phyloP scores from a whole-genome alignment of 2,329 filamentous ascomycete genomes.

The Aspergillus fructus region DNA sequence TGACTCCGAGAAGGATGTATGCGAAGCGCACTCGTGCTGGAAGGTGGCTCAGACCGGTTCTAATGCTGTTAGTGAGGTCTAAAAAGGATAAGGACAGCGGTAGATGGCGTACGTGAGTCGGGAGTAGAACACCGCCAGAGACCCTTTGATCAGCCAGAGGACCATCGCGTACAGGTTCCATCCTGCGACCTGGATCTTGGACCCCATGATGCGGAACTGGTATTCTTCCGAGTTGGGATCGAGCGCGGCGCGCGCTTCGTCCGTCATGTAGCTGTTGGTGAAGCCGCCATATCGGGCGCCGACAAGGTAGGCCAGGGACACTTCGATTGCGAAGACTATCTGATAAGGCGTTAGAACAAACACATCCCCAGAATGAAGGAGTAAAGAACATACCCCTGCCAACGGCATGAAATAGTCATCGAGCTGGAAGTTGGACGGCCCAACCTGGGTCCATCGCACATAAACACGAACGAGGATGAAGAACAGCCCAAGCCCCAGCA shows the following conservation, averaged over 20 bases:
- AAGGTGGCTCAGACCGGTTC: conserved; percentile 40
- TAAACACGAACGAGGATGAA: conserved; percentile 52
- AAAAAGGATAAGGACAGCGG: too few relatives aligned
- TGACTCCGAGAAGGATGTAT: conserved; percentile 48
- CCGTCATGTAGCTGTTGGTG: conserved; percentile 58
- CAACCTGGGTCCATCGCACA: conserved; percentile 46
- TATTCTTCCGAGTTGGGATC: conserved; percentile 47
- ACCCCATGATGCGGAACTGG: conserved; percentile 48
- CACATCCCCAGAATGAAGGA: neutral
- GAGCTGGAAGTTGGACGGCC: conserved; percentile 47
- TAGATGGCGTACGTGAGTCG: conserved; percentile 45
- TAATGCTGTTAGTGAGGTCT: conserved; percentile 14
- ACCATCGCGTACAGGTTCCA: conserved; percentile 56
- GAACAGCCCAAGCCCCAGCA: conserved; percentile 50
- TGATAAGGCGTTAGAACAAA: conserved; percentile 20
- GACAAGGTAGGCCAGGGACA: conserved; percentile 49
- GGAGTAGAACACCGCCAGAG: conserved; percentile 56
- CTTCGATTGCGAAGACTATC: conserved; percentile 51
- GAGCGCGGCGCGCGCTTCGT: conserved; percentile 48
- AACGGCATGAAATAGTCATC: conserved; percentile 60
- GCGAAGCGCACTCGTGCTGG: conserved; percentile 49
- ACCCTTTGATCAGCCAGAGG: conserved; percentile 53
- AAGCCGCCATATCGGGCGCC: conserved; percentile 49
- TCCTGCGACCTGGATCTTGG: conserved; percentile 52
- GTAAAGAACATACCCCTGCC: conserved; percentile 42